Base-by-base conservation (phyloP, 768 basidiomycete genomes). In the Botryobasidium botryosum region DNA sequence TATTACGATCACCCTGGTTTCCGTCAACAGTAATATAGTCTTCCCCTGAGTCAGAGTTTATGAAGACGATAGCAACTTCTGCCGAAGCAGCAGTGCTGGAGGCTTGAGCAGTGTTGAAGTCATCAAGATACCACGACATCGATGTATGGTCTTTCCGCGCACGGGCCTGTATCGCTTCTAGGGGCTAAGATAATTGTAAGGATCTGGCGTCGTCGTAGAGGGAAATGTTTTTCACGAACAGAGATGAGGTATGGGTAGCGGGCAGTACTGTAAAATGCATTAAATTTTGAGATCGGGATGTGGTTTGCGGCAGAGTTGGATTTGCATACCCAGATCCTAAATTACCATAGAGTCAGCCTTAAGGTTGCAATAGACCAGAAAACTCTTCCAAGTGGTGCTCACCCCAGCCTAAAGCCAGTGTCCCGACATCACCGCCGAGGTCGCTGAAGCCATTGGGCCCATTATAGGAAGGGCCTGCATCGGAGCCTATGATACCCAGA, bases 331-430 rank as follows among this genome's bases (percentile, higher is more conserved):
- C n/a, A n/a, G n/a, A n/a, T n/a, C n/a, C n/a, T n/a, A n/a, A 10
- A 39, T 10, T 20, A 20, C 8, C 37, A 12, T n/a, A 15, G 37
- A 23, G 37, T 39, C 21, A 15, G 15, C 37, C 8, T 15, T 39
- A 20, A 8, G 8, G 8, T 17, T 33, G 8, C 31, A 33, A 8
- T 8, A 17, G 31, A 8, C 10, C 8, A 17, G 31, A 33, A 33
- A 8, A 33, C 31, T 33, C 8, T 33, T 33, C 17, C 37, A 39
- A 23, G 20, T 17, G 1, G 12, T 24, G 23, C 44, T 8, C 33
- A 29, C 86, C 90, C 90, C 90, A 94, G 12, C 87, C 87, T 78
- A 88, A 79, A 6, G 85, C 86, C 18, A 94, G 67, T 15, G 80
- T 68, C 7, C 86, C 86, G 35, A 27, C 50, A 24, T 57, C 52